Conservation (phyloP, 2,329 filamentous ascomycete genomes). For the Colletotrichum kahawae region DNA sequence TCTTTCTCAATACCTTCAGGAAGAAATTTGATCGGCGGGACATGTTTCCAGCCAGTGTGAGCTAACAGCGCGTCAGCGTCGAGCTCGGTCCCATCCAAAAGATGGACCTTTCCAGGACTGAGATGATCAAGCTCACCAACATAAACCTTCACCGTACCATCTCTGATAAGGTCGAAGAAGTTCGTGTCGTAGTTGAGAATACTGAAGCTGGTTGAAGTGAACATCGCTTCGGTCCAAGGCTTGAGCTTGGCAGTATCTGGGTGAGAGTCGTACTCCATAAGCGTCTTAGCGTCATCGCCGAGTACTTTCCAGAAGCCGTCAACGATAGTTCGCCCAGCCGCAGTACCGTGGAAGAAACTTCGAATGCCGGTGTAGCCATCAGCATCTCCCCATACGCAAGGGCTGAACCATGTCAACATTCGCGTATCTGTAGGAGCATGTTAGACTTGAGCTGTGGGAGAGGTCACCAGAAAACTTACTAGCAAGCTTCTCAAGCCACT, state of each 20-base stretch:
- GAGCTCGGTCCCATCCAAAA: conserved; percentile 53
- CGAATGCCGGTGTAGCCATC: conserved; percentile 63
- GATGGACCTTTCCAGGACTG: conserved; percentile 48
- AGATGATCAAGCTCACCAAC: conserved; percentile 56
- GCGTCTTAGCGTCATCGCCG: conserved; percentile 55
- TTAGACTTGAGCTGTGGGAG: background rate
- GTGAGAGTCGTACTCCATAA: conserved; percentile 59
- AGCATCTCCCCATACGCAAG: conserved; percentile 72
- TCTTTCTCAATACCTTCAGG: conserved; percentile 50
- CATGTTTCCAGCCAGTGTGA: conserved; percentile 64
- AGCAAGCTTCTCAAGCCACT: conserved; percentile 70
- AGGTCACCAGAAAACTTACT: conserved; percentile 36
- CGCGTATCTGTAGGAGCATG: conserved; percentile 52
- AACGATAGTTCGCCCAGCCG: conserved; percentile 59
- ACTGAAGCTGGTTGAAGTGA: conserved; percentile 57
- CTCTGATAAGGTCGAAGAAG: conserved; percentile 60
- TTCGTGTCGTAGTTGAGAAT: conserved; percentile 65
- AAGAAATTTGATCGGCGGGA: conserved; percentile 57
- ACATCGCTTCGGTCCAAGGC: conserved; percentile 57
- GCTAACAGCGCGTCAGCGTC: conserved; percentile 57
- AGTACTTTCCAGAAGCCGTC: conserved; percentile 63
- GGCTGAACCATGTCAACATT: conserved; percentile 75
- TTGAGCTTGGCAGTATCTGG: conserved; percentile 59
- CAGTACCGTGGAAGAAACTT: conserved; percentile 61
- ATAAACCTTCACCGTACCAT: conserved; percentile 57